phyloP scores from a whole-genome alignment of 2,329 filamentous ascomycete species.

The Trichoderma harzianum region DNA sequence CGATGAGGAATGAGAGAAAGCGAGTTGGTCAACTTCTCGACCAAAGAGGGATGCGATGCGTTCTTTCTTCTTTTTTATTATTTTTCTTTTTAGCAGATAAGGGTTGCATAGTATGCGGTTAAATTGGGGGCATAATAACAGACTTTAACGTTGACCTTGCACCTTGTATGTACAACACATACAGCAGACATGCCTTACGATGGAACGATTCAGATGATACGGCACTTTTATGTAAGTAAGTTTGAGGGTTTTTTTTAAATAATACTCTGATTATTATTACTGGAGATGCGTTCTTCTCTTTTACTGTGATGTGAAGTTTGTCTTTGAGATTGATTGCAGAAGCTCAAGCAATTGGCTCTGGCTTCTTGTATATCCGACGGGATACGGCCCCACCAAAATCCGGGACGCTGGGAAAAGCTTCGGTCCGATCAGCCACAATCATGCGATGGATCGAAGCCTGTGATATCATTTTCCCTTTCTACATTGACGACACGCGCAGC shows the following conservation, averaged over 20 bases:
- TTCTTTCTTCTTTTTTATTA: not conserved
- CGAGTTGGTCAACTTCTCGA: not conserved
- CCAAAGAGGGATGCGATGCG: not conserved
- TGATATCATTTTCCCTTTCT: not conserved
- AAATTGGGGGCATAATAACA: conserved; percentile 15
- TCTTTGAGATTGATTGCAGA: not conserved
- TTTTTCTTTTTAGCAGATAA: conserved; percentile 8
- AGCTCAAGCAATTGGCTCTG: not conserved
- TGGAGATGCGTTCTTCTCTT: not conserved
- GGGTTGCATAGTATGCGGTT: conserved; percentile 19
- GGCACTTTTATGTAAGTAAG: not conserved
- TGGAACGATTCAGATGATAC: not conserved
- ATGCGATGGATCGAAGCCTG: not conserved
- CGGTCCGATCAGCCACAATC: conserved; percentile 12
- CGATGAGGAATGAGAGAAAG: not conserved
- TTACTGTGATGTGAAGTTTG: not conserved
- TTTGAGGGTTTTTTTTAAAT: not conserved
- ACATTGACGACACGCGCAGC: not conserved
- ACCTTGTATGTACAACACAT: not conserved
- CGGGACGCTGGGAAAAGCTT: conserved; percentile 7
- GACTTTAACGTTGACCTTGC: not conserved
- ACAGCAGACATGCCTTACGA: conserved; percentile 2
- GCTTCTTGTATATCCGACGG: not conserved
- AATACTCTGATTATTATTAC: not conserved
- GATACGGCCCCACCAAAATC: conserved; percentile 10